Conservation (phyloP, 352 stramenopile species). For the Thalassiosira sp. region DNA sequence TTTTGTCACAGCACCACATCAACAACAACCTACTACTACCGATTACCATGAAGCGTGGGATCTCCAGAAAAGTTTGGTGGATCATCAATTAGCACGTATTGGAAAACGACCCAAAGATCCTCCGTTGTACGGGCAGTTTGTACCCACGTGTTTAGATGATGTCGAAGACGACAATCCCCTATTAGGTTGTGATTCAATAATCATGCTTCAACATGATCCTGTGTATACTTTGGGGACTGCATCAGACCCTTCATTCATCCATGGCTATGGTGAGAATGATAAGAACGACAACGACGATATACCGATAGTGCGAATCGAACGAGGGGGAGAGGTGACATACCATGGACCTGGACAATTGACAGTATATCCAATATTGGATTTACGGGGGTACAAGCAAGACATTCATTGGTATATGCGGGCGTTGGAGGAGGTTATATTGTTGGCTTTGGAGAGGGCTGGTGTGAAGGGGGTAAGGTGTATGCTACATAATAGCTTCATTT, state of each 20-base stretch:
- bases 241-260: conserved; percentile 73
- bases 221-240: conserved; percentile 92
- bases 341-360: conserved; percentile 98
- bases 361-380: conserved; percentile 96
- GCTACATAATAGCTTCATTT: too few species aligned
- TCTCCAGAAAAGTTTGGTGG: conserved; percentile 61
- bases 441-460: conserved; percentile 87
- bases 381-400: conserved; percentile 93
- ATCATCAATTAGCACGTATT: conserved; percentile 56
- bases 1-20: conserved; percentile 34
- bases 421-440: conserved; percentile 94
- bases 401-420: conserved; percentile 97
- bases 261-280: conserved; percentile 25
- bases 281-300: conserved; percentile 26
- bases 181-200: conserved; percentile 67
- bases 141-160: conserved; percentile 16
- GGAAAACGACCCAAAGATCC: conserved; percentile 51
- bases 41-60: conserved; percentile 65
- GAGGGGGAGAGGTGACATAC: conserved; percentile 98
- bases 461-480: conserved; percentile 83
- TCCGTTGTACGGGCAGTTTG: conserved; percentile 53
- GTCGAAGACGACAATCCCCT: conserved; percentile 8
- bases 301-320: conserved; percentile 91
- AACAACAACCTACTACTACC: conserved; percentile 28
- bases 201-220: conserved; percentile 92